Conservation (phyloP, 1,284 basidiomycete species). For the Trametes hirsuta region DNA sequence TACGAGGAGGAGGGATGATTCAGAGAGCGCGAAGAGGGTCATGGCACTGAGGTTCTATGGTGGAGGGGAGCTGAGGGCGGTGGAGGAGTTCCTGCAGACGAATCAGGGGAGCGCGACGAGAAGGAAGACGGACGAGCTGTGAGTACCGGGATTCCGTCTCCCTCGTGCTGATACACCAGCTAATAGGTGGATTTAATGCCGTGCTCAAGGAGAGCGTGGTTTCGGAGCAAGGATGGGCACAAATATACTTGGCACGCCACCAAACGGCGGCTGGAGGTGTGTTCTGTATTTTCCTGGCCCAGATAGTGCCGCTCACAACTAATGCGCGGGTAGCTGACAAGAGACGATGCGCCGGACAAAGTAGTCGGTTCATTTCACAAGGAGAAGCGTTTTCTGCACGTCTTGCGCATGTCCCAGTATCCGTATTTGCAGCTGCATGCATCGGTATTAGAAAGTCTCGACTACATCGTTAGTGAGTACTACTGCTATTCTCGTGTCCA, state of each 20-base stretch:
- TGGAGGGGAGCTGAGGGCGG: slow-evolving; percentile 30
- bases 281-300: background rate
- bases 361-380: slow-evolving; percentile 42
- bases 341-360: slow-evolving; percentile 34
- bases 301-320: background rate
- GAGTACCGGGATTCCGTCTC: background rate
- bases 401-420: slow-evolving; percentile 41
- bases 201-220: slow-evolving; percentile 31
- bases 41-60: slow-evolving; percentile 35
- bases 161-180: background rate
- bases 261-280: slow-evolving; percentile 35
- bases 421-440: slow-evolving; percentile 44
- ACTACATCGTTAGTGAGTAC: slow-evolving; percentile 41
- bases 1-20: background rate
- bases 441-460: slow-evolving; percentile 39
- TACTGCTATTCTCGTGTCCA: background rate
- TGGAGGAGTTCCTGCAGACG: slow-evolving; percentile 33
- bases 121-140: slow-evolving; percentile 16
- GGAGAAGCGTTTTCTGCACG: slow-evolving; percentile 40
- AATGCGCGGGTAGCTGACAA: slow-evolving; percentile 29
- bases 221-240: slow-evolving; percentile 37
- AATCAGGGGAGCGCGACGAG: background rate
- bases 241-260: slow-evolving; percentile 37
- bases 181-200: background rate
- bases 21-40: slow-evolving; percentile 28